Evolutionary conservation across 169 alveolate species (phyloP), one percentile per base, ranked within the genome.

Genomic region (Plasmodium gaboni): DNA sequence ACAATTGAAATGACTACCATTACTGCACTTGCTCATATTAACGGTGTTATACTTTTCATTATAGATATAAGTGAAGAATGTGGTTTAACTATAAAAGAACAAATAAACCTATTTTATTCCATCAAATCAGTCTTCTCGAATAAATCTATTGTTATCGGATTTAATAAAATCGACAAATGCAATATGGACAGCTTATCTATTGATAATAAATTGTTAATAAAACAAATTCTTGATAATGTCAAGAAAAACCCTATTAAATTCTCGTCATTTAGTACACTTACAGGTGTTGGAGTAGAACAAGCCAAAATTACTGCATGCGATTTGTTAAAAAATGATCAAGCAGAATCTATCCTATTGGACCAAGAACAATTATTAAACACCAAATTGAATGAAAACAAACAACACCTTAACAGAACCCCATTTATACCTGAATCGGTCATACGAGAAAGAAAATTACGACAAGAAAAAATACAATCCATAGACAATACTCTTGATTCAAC

Each of bases 1-100:
- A 97, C 99, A 2, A 98, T 99, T 55, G 99, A 99, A 94, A 98
- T 99, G 99, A 96, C 98, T 46, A 99, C 99, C 9, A 98, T 99
- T 26, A 98, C 99, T 19, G 99, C 99, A 38, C 93, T 99, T 46
- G 99, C 99, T 28, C 99, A 99, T 94, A 96, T 99, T 63, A 90
- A 91, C 88, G 92, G 96, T 70, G 95, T 94, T 44, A 94, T 96
- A 17, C 24, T 96, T 44, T 97, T 93, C 93, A 94, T 98, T 88
- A 93, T 98, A 13, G 99, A 99, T 92, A 96, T 98, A 59, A 96
- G 99, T 91, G 99, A 98, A 95, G 96, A 95, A 48, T 99, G 99
- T 88, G 99, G 99, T 1, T 96, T 97, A 94, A 94, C 99, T 19
- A 96, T 99, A 55, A 97, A 95, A 53, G 96, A 97, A 83, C 99